Evolutionary conservation across 805 yeast species (phyloP).

Genomic region (Candida patagonica): DNA sequence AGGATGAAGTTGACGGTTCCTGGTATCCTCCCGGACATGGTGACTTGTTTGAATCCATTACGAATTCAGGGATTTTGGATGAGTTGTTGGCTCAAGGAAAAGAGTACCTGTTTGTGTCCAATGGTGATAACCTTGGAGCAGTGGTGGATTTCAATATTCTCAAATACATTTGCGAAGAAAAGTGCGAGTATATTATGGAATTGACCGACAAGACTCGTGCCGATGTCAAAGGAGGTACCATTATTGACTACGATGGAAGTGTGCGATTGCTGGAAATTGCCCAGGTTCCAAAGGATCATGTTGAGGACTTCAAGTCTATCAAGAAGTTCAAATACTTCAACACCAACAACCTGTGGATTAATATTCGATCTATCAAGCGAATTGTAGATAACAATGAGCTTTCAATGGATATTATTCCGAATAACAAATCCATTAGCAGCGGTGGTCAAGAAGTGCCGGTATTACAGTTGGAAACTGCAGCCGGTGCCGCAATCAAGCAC

Average conservation of each 20-base stretch:
- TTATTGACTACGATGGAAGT: conserved; percentile 90
- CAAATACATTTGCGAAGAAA: conserved; percentile 85
- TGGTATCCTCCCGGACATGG: conserved; percentile 99
- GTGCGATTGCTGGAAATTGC: conserved; percentile 94
- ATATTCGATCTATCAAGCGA: conserved; percentile 87
- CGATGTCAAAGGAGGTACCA: conserved; percentile 98
- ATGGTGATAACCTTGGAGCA: conserved; percentile 98
- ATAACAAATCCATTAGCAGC: conserved; percentile 69
- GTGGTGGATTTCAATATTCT: conserved; percentile 88
- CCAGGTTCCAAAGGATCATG: conserved; percentile 97
- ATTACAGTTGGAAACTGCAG: conserved; percentile 95
- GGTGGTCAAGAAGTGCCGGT: conserved; percentile 77
- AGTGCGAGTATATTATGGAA: conserved; percentile 95
- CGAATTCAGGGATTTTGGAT: conserved; percentile 86
- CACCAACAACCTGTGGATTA: conserved; percentile 97
- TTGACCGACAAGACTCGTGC: conserved; percentile 98
- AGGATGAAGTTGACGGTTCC: conserved; percentile 67
- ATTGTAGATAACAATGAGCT: conserved; percentile 76
- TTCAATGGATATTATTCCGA: conserved; percentile 92
- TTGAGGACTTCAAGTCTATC: conserved; percentile 95
- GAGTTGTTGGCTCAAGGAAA: conserved; percentile 84
- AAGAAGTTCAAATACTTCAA: conserved; percentile 97
- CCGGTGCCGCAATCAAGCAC: conserved; percentile 97
- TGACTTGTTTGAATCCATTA: conserved; percentile 85
- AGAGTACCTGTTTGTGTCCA: conserved; percentile 90